A percentile compares a stretch with the other conserved stretches of the same genome.
Evolutionary conservation across 2,329 filamentous ascomycete species (phyloP).

Genomic region (Penicillium digitatum): DNA sequence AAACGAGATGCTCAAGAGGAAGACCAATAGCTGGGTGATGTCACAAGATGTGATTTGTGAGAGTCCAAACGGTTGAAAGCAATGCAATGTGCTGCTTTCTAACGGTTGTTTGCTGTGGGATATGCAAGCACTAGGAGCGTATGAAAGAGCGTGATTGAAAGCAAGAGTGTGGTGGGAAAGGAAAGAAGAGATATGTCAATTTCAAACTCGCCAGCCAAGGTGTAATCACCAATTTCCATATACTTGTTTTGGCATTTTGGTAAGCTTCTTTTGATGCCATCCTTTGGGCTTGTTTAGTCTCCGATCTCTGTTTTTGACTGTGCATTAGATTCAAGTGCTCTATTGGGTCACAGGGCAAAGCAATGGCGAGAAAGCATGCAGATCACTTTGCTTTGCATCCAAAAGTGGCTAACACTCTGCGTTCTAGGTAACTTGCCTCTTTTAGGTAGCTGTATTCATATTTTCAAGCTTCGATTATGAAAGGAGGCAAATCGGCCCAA

Average conservation of each 20-base stretch:
- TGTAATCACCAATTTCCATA: not conserved
- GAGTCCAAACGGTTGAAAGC: not conserved
- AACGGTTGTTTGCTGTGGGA: not conserved
- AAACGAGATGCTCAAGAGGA: not conserved
- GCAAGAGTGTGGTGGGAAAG: not conserved
- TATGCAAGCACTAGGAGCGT: not conserved
- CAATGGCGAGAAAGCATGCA: no score
- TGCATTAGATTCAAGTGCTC: not conserved
- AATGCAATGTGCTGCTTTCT: not conserved
- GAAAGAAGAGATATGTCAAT: not conserved
- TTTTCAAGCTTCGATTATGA: not conserved
- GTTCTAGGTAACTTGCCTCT: not conserved
- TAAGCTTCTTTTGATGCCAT: not conserved
- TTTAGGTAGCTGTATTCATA: not conserved
- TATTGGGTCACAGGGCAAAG: no score
- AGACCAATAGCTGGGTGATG: not conserved
- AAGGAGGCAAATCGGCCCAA: not conserved
- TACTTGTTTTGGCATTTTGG: not conserved
- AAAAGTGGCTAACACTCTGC: not conserved
- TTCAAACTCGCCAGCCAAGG: not conserved
- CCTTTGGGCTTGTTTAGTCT: not conserved
- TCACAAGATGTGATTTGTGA: not conserved
- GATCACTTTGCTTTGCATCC: not conserved
- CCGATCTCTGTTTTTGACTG: not conserved
- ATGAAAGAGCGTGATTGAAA: not conserved